phyloP scores from a whole-genome alignment of 2,329 filamentous ascomycete genomes.

The Periconia sp. region DNA sequence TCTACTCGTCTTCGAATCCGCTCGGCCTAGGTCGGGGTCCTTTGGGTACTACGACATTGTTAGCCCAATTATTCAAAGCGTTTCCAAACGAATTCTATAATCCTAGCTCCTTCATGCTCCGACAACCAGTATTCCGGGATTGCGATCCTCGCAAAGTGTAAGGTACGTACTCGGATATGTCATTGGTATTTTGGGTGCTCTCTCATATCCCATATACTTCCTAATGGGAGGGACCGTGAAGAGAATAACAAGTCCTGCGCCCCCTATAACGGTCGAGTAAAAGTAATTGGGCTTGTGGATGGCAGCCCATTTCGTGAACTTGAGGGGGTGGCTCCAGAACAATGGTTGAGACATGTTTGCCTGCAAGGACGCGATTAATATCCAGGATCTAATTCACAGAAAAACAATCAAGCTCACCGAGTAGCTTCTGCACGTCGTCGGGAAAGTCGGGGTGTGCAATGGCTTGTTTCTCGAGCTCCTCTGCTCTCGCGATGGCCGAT shows the following conservation, averaged over 20 bases:
- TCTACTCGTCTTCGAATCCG: constrained; percentile 49
- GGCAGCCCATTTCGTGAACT: constrained; percentile 84
- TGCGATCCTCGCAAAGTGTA: too few relatives aligned
- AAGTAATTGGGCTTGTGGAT: constrained; percentile 90
- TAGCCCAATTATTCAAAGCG: neutral
- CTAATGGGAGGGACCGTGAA: constrained; percentile 74
- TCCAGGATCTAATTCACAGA: too few relatives aligned
- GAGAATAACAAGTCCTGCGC: constrained; percentile 70
- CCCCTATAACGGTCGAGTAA: constrained; percentile 78
- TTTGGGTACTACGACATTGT: constrained; percentile 45
- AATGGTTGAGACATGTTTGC: constrained; percentile 61
- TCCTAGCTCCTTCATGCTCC: neutral
- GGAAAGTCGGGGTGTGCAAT: constrained; percentile 15
- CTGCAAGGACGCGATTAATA: neutral
- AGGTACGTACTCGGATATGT: constrained; percentile 84
- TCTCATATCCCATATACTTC: constrained; percentile 69
- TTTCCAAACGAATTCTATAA: neutral
- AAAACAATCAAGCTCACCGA: neutral
- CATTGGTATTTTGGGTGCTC: constrained; percentile 69
- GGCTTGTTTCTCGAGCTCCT: constrained; percentile 9
- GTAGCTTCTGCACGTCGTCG: neutral
- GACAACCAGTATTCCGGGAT: neutral
- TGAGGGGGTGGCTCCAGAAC: constrained; percentile 83
- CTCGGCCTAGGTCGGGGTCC: constrained; percentile 48
- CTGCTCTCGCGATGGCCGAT: neutral